phyloP scores from a whole-genome alignment of 257 asterid genomes.

The Rehmannia glutinosa region DNA sequence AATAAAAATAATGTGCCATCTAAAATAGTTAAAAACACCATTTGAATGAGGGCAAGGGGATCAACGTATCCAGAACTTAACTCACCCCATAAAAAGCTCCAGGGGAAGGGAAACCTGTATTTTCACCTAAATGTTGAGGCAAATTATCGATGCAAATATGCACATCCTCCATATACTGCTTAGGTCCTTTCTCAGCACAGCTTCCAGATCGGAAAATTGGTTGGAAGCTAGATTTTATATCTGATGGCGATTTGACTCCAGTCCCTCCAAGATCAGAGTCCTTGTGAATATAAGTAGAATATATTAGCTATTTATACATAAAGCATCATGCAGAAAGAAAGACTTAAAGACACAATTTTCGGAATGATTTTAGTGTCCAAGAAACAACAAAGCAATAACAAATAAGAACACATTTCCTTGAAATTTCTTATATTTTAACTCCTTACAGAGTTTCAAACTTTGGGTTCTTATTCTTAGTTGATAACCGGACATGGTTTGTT shows the following conservation, averaged over 20 bases:
- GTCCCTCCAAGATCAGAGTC: constrained; percentile 38
- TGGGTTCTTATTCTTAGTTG: too few relatives aligned
- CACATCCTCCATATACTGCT: constrained; percentile 81
- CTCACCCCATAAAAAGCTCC: constrained; percentile 85
- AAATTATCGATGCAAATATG: constrained; percentile 67
- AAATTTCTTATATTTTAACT: too few relatives aligned
- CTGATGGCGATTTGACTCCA: constrained; percentile 43
- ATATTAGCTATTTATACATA: background rate
- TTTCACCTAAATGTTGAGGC: constrained; percentile 48
- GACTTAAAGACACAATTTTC: too few relatives aligned
- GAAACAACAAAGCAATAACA: background rate
- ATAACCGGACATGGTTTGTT: too few relatives aligned
- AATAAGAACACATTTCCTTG: too few relatives aligned
- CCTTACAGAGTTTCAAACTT: too few relatives aligned
- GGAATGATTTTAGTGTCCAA: too few relatives aligned
- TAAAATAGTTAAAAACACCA: too few relatives aligned
- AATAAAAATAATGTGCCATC: too few relatives aligned
- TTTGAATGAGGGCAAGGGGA: too few relatives aligned
- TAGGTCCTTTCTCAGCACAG: constrained; percentile 84
- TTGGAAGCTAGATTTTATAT: constrained; percentile 44
- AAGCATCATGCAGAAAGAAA: background rate
- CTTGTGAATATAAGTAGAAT: constrained; percentile 27
- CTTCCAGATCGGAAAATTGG: constrained; percentile 76
- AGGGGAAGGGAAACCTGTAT: constrained; percentile 46
- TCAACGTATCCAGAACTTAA: constrained; percentile 10